Conservation (phyloP, 139 green algal genomes). For the Trebouxia sp. region DNA sequence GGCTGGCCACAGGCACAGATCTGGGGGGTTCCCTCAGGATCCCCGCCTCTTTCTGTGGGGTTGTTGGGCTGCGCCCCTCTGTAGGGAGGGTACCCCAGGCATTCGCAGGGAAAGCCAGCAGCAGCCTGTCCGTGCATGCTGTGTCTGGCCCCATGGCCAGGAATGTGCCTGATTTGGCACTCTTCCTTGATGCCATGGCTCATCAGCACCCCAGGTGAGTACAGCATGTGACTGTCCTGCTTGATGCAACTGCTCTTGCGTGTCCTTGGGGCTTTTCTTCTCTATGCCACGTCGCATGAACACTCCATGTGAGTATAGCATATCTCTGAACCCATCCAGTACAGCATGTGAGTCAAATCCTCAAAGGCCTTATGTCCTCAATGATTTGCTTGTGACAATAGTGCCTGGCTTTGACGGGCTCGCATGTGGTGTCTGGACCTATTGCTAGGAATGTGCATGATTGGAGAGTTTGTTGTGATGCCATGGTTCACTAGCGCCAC, state of each 20-base stretch:
- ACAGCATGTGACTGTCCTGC: no score
- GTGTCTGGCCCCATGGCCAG: conserved; percentile 51
- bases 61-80: conserved; percentile 51
- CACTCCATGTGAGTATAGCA: no score
- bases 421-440: no score
- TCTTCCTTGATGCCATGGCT: conserved; percentile 50
- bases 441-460: no score
- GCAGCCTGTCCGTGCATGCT: conserved; percentile 29
- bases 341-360: no score
- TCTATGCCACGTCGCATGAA: no score
- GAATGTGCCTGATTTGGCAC: conserved; percentile 46
- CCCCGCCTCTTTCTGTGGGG: conserved; percentile 55
- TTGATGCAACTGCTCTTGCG: background rate
- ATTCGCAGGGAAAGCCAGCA: background rate
- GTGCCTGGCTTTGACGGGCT: no score
- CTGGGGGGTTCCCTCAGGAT: conserved; percentile 63
- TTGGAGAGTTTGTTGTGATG: no score
- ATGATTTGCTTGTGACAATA: no score
- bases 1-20: conserved; percentile 46
- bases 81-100: conserved; percentile 33
- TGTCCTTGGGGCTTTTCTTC: background rate
- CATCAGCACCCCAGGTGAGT: conserved; percentile 21
- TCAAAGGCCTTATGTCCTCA: no score
- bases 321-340: no score
- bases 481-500: no score